These are phyloP conservation scores for Wallacemonas sp. DNA, from an alignment of 208 protist species.

Conservation along the genomic window DNA sequence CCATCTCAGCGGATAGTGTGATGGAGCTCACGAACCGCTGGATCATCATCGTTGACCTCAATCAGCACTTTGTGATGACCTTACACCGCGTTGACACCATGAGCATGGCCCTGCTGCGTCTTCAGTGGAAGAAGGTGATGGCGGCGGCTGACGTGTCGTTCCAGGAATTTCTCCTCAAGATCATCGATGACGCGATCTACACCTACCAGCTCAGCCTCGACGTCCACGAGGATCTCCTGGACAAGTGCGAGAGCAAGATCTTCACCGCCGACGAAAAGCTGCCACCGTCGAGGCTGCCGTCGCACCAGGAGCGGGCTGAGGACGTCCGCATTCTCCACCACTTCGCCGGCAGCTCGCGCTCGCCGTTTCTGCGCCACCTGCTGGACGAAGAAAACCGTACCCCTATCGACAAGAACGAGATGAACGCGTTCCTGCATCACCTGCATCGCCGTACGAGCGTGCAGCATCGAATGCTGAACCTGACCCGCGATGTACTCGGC, in stretches of 20 bases:
- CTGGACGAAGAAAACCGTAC: constrained; percentile 50
- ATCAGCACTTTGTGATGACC: constrained; percentile 77
- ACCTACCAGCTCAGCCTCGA: constrained; percentile 80
- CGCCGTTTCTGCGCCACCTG: constrained; percentile 67
- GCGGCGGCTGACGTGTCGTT: constrained; percentile 67
- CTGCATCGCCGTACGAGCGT: constrained; percentile 85
- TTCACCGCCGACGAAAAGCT: constrained; percentile 29
- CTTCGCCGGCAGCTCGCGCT: constrained; percentile 75
- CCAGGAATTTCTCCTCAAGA: constrained; percentile 83
- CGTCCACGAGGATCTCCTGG: constrained; percentile 72
- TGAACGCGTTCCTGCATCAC: constrained; percentile 89
- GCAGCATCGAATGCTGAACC: constrained; percentile 78
- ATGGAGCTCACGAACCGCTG: constrained; percentile 85
- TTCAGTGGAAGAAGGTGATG: constrained; percentile 70
- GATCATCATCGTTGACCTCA: constrained; percentile 83
- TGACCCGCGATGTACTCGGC: constrained; percentile 60
- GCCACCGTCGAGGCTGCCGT: background rate
- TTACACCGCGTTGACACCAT: constrained; percentile 77
- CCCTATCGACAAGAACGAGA: constrained; percentile 69
- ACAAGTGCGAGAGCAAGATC: constrained; percentile 81
- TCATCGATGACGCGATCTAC: constrained; percentile 79
- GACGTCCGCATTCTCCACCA: constrained; percentile 72
- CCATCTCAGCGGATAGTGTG: constrained; percentile 72
- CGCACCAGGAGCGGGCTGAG: constrained; percentile 16
- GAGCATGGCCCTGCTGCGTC: constrained; percentile 69